Evolutionary conservation across 2,329 filamentous ascomycete species (phyloP).

Genomic region (Periconia macrospinosa): DNA sequence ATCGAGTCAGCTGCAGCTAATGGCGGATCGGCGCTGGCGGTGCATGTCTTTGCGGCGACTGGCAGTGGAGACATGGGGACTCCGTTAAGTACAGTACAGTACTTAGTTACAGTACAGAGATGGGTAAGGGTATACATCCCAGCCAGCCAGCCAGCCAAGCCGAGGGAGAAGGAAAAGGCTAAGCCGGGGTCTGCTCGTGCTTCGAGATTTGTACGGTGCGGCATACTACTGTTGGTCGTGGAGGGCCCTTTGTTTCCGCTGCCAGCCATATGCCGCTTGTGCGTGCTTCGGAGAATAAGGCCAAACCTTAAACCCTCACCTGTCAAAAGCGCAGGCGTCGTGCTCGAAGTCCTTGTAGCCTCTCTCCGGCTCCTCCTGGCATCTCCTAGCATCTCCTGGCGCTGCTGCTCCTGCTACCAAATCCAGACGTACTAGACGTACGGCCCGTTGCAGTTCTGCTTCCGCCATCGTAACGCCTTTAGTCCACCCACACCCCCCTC

Average conservation of each 20-base stretch:
- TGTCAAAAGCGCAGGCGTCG: conserved; percentile 38
- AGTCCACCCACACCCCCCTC: conserved; percentile 1
- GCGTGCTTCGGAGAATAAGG: conserved; percentile 42
- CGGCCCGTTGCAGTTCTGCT: conserved; percentile 45
- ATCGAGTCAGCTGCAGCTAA: conserved; percentile 37
- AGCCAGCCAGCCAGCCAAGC: too few species aligned
- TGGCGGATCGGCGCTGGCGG: conserved; percentile 28
- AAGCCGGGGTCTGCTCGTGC: conserved; percentile 32
- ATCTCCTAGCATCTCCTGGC: conserved; percentile 32
- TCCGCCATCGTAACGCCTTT: conserved; percentile 24
- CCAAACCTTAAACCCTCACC: conserved; percentile 41
- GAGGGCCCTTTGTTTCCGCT: conserved; percentile 30
- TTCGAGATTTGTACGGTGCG: conserved; percentile 28
- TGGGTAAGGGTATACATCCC: too few species aligned
- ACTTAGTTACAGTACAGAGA: not conserved
- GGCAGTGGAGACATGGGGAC: conserved; percentile 27
- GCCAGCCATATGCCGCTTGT: conserved; percentile 27
- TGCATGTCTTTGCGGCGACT: conserved; percentile 17
- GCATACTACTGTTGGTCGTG: conserved; percentile 11
- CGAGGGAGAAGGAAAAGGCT: not conserved
- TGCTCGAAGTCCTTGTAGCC: conserved; percentile 29
- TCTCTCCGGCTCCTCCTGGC: conserved; percentile 28
- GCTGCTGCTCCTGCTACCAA: conserved; percentile 25
- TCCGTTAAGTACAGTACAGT: too few species aligned
- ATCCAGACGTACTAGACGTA: conserved; percentile 33